These are phyloP conservation scores for Calophaca sinica DNA, from an alignment of 306 rosid species.

Conservation along the genomic window DNA sequence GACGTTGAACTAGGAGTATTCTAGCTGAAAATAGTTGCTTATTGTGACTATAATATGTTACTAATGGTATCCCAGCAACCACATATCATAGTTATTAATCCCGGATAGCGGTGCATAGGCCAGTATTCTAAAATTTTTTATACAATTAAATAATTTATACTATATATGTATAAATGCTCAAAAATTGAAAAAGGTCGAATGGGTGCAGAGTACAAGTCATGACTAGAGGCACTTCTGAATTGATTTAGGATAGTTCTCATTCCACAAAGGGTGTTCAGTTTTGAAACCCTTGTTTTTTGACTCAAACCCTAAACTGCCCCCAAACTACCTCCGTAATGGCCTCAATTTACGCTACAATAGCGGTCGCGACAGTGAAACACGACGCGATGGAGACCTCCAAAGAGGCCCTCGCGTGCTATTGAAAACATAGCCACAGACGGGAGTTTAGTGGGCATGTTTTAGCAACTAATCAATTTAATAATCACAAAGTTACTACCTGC, in stretches of 20 bases:
- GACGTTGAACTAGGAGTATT: constrained; percentile 39
- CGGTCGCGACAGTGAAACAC: no score
- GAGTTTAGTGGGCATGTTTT: constrained; percentile 29
- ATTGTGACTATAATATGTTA: constrained; percentile 17
- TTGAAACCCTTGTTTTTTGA: not conserved
- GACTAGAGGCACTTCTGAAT: not conserved
- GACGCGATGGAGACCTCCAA: no score
- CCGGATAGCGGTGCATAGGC: not conserved
- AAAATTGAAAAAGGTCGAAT: not conserved
- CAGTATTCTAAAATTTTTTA: not conserved
- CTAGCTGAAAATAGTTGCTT: constrained; percentile 12
- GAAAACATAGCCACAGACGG: not conserved
- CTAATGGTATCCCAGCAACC: not conserved
- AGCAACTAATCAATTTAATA: constrained; percentile 32
- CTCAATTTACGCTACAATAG: no score
- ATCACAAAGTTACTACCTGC: constrained; percentile 26
- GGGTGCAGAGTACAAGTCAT: not conserved
- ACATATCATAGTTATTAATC: constrained; percentile 10
- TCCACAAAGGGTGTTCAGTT: not conserved
- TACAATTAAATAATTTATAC: constrained; percentile 5
- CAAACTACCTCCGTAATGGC: not conserved
- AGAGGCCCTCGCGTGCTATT: no score
- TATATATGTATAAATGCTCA: not conserved
- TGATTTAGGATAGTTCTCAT: not conserved
- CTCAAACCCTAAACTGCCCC: not conserved